Evolutionary conservation across 768 basidiomycete species (phyloP), one percentile per base, ranked within the genome.

Genomic region (Lentinus brumalis): DNA sequence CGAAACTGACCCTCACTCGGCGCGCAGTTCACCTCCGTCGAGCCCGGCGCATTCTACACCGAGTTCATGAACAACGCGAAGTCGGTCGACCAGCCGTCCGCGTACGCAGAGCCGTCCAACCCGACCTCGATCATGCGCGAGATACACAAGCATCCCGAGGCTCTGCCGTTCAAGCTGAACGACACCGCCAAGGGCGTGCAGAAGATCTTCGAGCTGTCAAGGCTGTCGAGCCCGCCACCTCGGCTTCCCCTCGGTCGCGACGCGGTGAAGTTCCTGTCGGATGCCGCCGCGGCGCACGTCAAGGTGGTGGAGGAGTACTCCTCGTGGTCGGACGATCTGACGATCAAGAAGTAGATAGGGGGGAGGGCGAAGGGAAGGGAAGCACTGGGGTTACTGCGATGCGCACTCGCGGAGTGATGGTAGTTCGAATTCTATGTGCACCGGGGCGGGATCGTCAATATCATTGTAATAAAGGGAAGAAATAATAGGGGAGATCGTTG

Each of bases 21-120:
- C 53, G 15, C 0, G 1, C 40, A 71, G 69, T 46, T 71, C 18
- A 58, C 66, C 15, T 21, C 67, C 59, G 31, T 69, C 53, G 61
- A 64, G 53, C 63, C 63, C 9, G 69, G 69, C 4, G 56, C 53
- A 4, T 70, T 71, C 60, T 50, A 60, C 29, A 61, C 65, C 4
- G 45, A 50, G 21, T 18, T 54, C 21, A 30, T 15, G 16, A 31
- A 29, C 12, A 30, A 44, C 18, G 21, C 57, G n/a, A 41, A 52
- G 16, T 30, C 8, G 21, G 12, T 42, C 1, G 53, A 61, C 11
- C 41, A 18, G 16, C 63, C 59, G 53, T 64, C 62, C 9, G 68
- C 62, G 1, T 70, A 70, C 58, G 50, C 42, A 26, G 55, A 60
- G 12, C 58, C 59, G 29, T 21, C 53, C 14, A 38, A 56, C 44